Evolutionary conservation across 2,329 filamentous ascomycete species (phyloP), one percentile per base, ranked within the genome.

Genomic region (Penicillium sclerotigenum): DNA sequence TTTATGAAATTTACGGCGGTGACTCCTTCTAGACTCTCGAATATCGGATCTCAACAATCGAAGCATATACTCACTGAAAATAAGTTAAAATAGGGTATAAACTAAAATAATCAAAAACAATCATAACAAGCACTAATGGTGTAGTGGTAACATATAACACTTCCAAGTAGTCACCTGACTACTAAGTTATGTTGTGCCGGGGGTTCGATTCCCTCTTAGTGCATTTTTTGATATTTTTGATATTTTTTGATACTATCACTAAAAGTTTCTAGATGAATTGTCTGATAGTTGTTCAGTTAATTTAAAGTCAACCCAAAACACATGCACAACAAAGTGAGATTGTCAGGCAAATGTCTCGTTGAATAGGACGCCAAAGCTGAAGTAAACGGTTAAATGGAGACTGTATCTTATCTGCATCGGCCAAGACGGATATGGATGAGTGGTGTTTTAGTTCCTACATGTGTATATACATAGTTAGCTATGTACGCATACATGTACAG

Each of bases 71-170:
- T 20, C 6, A 13, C 5, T 36, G 11, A 22, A 22, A 10, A 9
- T 0, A 18, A 10, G 18, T 18, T 10, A 2, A 4, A 2, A 4
- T n/a, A 5, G 7, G 38, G 0, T 26, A 33, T 46, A 46, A 0
- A 24, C 1, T 1, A 8, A 2, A 22, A 0, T 24, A n/a, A 1
- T 8, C 0, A n/a, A 0, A 0, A 1, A n/a, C 1, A 8, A 13
- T 5, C 20, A 46, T 8, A 46, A 41, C 4, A 11, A 51, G 48
- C 48, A 51, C 48, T 51, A 51, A 51, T 51, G 48, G 48, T 51
- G 48, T 51, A 51, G 48, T 51, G 48, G 48, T 51, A 51, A 51
- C 48, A 51, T 51, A 51, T 51, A 51, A 51, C 48, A 51, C 48
- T 51, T 51, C 48, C 48, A 51, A 28, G 28, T 45, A 8, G 14